Evolutionary conservation across 306 rosid genomes (phyloP).

Genomic region (Cicer pinnatifidum): DNA sequence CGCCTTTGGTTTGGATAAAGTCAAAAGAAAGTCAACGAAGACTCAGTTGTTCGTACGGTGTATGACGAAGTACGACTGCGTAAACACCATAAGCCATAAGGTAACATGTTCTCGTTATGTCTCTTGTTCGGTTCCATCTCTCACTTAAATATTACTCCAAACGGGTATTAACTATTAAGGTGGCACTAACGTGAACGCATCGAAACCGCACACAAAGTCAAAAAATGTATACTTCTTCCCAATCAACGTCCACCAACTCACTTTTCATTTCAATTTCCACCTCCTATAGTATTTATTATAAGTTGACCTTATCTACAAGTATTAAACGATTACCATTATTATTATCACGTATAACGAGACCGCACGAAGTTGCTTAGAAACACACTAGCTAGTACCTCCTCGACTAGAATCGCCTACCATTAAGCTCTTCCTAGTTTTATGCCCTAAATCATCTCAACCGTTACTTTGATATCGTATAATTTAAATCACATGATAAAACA

Average conservation of each 20-base stretch:
- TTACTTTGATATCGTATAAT: no score
- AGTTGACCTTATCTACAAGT: constrained; percentile 47
- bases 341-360: constrained; percentile 19
- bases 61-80: constrained; percentile 60
- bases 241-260: constrained; percentile 47
- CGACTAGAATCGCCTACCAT: no score
- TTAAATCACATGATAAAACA: no score
- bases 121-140: not conserved
- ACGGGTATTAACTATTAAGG: constrained; percentile 43
- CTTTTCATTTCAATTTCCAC: constrained; percentile 27
- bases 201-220: constrained; percentile 50
- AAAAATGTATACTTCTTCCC: constrained; percentile 46
- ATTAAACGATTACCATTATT: not conserved
- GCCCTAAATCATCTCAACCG: no score
- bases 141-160: constrained; percentile 58
- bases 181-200: constrained; percentile 48
- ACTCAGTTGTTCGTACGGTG: constrained; percentile 78
- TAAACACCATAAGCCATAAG: constrained; percentile 15
- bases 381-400: constrained; percentile 27
- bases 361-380: constrained; percentile 63
- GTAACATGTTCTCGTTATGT: constrained; percentile 47
- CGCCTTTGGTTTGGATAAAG: constrained; percentile 34
- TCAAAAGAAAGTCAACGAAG: constrained; percentile 43
- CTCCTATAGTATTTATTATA: constrained; percentile 34
- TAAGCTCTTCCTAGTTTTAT: no score